Evolutionary conservation across 306 rosid genomes (phyloP).

Genomic region (Vicia faba): DNA sequence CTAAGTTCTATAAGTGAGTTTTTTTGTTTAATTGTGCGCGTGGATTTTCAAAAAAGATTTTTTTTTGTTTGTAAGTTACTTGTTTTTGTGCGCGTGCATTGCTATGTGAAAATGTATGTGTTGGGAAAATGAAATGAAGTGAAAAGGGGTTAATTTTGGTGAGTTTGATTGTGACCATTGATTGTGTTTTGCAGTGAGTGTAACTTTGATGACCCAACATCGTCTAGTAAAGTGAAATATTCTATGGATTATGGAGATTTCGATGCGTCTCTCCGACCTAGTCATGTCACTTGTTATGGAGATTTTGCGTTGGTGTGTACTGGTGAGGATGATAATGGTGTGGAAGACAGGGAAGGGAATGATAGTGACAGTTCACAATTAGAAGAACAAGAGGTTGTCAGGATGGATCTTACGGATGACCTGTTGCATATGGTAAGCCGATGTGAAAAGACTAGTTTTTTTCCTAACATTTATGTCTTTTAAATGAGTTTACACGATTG

Average conservation of each 20-base stretch:
- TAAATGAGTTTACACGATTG: too few species aligned
- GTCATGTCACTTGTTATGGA: slow-evolving; percentile 48
- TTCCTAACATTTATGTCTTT: background rate
- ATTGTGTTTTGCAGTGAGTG: slow-evolving; percentile 58
- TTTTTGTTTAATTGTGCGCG: background rate
- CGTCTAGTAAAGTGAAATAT: slow-evolving; percentile 59
- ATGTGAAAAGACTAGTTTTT: slow-evolving; percentile 8
- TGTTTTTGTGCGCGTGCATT: background rate
- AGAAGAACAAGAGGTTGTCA: slow-evolving; percentile 71
- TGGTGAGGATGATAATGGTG: slow-evolving; percentile 45
- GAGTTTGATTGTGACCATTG: slow-evolving; percentile 21
- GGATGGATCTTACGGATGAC: slow-evolving; percentile 98
- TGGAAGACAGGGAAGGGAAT: slow-evolving; percentile 55
- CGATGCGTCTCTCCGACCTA: slow-evolving; percentile 44
- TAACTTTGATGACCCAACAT: slow-evolving; percentile 46
- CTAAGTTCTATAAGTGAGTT: slow-evolving; percentile 86
- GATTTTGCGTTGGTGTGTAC: slow-evolving; percentile 45
- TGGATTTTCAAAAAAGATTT: background rate
- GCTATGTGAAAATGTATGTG: background rate
- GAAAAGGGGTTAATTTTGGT: slow-evolving; percentile 15
- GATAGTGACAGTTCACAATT: slow-evolving; percentile 45
- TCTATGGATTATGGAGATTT: slow-evolving; percentile 53
- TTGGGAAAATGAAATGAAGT: background rate
- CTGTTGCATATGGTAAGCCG: slow-evolving; percentile 84
- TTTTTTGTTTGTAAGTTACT: background rate